Evolutionary conservation across 208 protist species (phyloP), one percentile per base, ranked within the genome.

Genomic region (Angomonas desouzai): DNA sequence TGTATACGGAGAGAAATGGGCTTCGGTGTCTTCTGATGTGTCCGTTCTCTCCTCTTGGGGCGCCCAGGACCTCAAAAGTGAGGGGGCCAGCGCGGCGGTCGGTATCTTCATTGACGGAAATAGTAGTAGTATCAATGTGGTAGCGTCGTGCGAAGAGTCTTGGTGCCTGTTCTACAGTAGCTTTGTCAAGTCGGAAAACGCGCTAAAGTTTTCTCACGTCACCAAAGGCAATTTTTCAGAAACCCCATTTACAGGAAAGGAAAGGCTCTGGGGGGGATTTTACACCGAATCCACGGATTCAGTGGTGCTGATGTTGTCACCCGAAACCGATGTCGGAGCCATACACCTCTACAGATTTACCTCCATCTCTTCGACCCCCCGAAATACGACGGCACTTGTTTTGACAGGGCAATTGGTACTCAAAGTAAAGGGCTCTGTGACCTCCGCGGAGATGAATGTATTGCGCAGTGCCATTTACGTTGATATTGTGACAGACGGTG

Each of bases 211-310:
- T 23, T 27, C 18, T 27, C 45, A 23, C 6, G 9, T 51, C 6
- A 51, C 18, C 45, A 23, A 27, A 23, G 6, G 45, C 20, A 23
- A 51, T 16, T 27, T 51, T 51, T 13, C 10, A 27, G 45, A 9
- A 13, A 16, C 6, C 45, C 6, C 9, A 4, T 51, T 51, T 51
- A 23, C 10, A 4, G 45, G 45, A 23, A 23, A 51, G 6, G 45
- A 51, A 51, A 23, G 3, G 6, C 10, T 51, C n/a, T 51, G 45
- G 45, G 45, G 20, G 18, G 45, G 28, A 3, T 59, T 66, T 57
- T 27, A 48, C 23, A 7, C 56, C 28, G 48, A 10, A 1, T 59
- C 40, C 7, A 55, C 48, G 0, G 49, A 43, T 16, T 27, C 49
- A 11, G 33, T 59, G 48, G 48, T 40, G 4, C 22, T 30, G 18